phyloP scores from a whole-genome alignment of 73 alveolate species.

The Paramecium pentaurelia region DNA sequence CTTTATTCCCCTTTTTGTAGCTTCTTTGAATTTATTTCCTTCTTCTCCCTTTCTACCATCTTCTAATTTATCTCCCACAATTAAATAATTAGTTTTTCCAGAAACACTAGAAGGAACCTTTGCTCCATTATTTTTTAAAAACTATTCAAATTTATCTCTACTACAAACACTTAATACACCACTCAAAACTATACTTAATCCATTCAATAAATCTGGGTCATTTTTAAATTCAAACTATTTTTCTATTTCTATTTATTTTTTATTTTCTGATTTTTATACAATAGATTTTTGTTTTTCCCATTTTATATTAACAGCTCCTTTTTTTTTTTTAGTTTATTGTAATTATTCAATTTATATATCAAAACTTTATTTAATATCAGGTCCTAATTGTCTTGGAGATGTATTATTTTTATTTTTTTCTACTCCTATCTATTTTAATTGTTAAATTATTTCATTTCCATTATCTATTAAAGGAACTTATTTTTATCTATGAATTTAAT shows the following conservation, averaged over 20 bases:
- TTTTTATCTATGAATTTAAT: neutral
- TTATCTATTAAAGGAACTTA: neutral
- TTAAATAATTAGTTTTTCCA: conserved; percentile 85
- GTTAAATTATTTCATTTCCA: neutral
- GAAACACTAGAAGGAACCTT: conserved; percentile 81
- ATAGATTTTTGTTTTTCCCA: neutral
- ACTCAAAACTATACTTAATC: conserved; percentile 86
- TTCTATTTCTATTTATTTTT: neutral
- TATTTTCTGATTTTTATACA: neutral
- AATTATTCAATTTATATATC: neutral
- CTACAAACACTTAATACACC: conserved; percentile 79
- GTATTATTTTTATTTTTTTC: neutral
- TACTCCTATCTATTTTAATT: neutral
- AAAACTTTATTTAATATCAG: neutral
- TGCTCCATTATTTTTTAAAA: conserved; percentile 72
- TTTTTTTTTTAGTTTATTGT: neutral
- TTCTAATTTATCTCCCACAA: conserved; percentile 89
- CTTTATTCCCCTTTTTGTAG: conserved; percentile 70
- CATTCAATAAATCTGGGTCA: conserved; percentile 55
- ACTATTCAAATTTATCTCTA: conserved; percentile 64
- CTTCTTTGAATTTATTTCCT: conserved; percentile 91
- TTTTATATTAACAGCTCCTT: neutral
- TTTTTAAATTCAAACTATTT: neutral
- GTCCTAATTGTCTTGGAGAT: neutral
- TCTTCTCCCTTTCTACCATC: conserved; percentile 94